A percentile compares a stretch with the other conserved stretches of the same genome.
These are phyloP conservation scores for Pholiota adiposa DNA, from an alignment of 1,284 basidiomycete genomes.

Conservation along the genomic window DNA sequence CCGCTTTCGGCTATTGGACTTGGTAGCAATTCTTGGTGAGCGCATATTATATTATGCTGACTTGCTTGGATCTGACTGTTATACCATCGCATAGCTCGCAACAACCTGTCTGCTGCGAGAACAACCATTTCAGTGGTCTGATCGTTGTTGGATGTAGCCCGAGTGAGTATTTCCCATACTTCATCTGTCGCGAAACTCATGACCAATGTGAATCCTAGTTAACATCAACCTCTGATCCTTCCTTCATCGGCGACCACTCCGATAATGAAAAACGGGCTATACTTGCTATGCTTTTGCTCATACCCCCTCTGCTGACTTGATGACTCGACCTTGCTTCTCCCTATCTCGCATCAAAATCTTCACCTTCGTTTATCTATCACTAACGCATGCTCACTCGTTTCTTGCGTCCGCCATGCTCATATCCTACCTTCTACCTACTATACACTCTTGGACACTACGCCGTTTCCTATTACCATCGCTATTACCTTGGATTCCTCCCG, in stretches of 20 bases:
- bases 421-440: conserved; percentile 15
- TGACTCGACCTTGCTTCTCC: conserved; percentile 7
- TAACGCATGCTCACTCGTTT: conserved; percentile 15
- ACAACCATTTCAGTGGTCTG: conserved; percentile 45
- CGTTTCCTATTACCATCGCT: conserved; percentile 6
- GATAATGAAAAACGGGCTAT: neutral
- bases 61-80: conserved; percentile 1
- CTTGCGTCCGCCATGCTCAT: conserved; percentile 3
- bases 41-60: neutral
- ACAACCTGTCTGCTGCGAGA: conserved; percentile 49
- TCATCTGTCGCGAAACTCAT: neutral
- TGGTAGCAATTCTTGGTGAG: conserved; percentile 42
- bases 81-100: conserved; percentile 36
- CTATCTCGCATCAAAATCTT: conserved; percentile 8
- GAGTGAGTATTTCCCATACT: conserved; percentile 34
- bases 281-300: neutral
- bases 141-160: conserved; percentile 47
- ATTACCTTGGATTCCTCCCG: neutral
- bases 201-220: conserved; percentile 30
- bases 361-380: conserved; percentile 6
- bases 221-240: conserved; percentile 37
- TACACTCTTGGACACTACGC: neutral
- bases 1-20: conserved; percentile 34
- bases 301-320: conserved; percentile 7
- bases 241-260: neutral